Evolutionary conservation across 192 early-diverging fungal genomes (phyloP).

Genomic region (Podila epicladia): DNA sequence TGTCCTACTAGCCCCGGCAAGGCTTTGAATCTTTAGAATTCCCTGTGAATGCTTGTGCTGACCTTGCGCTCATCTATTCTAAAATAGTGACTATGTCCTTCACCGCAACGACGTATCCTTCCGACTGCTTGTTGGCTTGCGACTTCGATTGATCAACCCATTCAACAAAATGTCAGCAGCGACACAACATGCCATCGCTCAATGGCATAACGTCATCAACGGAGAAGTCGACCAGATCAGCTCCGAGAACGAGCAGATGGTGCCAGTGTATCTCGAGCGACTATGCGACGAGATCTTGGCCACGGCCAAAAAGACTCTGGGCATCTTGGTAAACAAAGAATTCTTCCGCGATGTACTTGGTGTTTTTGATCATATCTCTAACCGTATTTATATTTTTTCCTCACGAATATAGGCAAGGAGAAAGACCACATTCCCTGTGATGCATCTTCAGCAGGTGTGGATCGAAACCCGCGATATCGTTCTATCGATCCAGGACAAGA

Average conservation of each 20-base stretch:
- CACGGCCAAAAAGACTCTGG: slow-evolving; percentile 11
- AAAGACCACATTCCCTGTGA: slow-evolving; percentile 23
- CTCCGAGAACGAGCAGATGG: slow-evolving; percentile 50
- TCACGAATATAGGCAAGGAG: slow-evolving; percentile 10
- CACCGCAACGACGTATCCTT: slow-evolving; percentile 59
- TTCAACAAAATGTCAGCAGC: slow-evolving; percentile 21
- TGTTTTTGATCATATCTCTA: neutral
- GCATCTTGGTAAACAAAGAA: slow-evolving; percentile 25
- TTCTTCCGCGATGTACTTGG: neutral
- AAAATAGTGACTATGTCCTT: slow-evolving; percentile 59
- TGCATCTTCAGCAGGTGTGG: slow-evolving; percentile 49
- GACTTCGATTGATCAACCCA: slow-evolving; percentile 49
- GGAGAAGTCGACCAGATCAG: slow-evolving; percentile 55
- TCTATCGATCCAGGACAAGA: slow-evolving; percentile 36
- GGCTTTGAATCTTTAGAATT: too few species aligned
- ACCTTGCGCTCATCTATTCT: neutral
- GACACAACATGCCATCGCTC: slow-evolving; percentile 36
- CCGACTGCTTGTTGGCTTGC: slow-evolving; percentile 57
- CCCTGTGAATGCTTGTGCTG: too few species aligned
- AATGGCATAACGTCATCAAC: slow-evolving; percentile 59
- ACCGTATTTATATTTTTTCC: neutral
- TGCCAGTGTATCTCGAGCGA: slow-evolving; percentile 35
- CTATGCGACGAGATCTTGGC: slow-evolving; percentile 40
- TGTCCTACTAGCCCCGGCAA: too few species aligned
- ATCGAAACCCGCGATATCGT: slow-evolving; percentile 42